Evolutionary conservation across 1,284 basidiomycete genomes (phyloP), one percentile per base, ranked within the genome.

Genomic region (Blastosporella zonata): DNA sequence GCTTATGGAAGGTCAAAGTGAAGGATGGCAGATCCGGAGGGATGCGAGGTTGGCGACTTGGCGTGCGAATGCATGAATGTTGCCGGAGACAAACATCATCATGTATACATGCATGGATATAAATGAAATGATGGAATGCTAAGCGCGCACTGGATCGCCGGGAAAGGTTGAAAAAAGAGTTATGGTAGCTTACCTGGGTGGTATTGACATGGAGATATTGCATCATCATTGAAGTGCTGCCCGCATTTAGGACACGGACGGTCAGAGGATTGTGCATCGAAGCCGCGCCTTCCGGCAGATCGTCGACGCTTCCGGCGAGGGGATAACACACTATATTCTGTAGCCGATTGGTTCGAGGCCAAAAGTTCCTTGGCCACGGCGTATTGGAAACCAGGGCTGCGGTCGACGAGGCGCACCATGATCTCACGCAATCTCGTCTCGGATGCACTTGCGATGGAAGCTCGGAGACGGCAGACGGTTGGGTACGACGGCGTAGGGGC

Each of bases 321-420:
- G n/a, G 48, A 51, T 7, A 41, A n/a, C 4, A 43, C 17, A 8
- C 18, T 10, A n/a, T n/a, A 20, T 31, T 45, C 21, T 10, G 36
- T 15, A 10, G 23, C 12, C 9, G 34, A n/a, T 31, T 35, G 1
- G n/a, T 21, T 13, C 6, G 36, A 20, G 12, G 43, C 22, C 17
- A 54, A 38, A 5, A 71, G 51, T 43, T 71, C 69, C 47, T 63
- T 67, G 21, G 58, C 59, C 33, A 71, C 57, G 3, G 66, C 65
- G 15, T 59, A 60, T 38, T 66, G 62, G 46, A 71, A 67, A 10
- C 55, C 60, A 1, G 65, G 59, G 52, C 55, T 63, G 23, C 47
- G 59, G 31, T 61, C 60, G 2, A 63, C 66, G 6, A 71, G 54
- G 46, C 62, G 67, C 34, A 65, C 50, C 47, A 70, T 50, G 47